Evolutionary conservation across 257 asterid species (phyloP), one percentile per base, ranked within the genome.

Genomic region (Parsonsia alboflavescens): DNA sequence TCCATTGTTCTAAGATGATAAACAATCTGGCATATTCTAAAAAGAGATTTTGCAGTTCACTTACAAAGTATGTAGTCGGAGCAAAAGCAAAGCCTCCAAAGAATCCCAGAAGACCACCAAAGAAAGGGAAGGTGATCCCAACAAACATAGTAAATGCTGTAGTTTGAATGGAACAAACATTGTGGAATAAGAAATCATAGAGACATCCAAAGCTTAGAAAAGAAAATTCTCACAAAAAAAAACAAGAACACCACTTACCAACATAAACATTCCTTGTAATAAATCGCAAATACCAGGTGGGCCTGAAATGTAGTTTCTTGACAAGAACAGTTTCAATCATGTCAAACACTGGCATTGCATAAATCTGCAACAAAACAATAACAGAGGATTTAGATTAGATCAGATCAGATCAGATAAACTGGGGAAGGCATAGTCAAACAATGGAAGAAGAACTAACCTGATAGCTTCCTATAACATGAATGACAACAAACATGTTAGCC

Each of bases 21-120:
- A 24, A 13, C 16, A 22, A 42, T 3, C 15, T 68, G 33, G 10
- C 21, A 21, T 68, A 5, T 26, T 19, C 21, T 63, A 48, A 9
- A 0, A 5, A 5, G 5, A 10, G 6, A 30, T 16, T 2, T 61
- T 61, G 10, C 13, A 64, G 42, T 41, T 70, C 49, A 72, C 98
- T 89, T 85, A 92, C 97, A 30, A 88, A 94, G 88, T 92, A 94
- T 63, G 98, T 89, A 39, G 98, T 93, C 59, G 98, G 98, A 0
- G 97, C 98, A 63, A 93, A 93, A 67, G 97, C 98, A 72, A 93
- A 91, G 33, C 97, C 97, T 63, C 98, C 98, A 6, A 91, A 91
- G 78, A 91, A 91, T 59, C 94, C 96, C 6, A 93, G 93, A 68
- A 93, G 97, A 6, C 96, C 97, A 0, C 97, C 93, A 4, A 93